phyloP scores from a whole-genome alignment of 192 early-diverging fungal genomes.

The Backusella morwellensis region DNA sequence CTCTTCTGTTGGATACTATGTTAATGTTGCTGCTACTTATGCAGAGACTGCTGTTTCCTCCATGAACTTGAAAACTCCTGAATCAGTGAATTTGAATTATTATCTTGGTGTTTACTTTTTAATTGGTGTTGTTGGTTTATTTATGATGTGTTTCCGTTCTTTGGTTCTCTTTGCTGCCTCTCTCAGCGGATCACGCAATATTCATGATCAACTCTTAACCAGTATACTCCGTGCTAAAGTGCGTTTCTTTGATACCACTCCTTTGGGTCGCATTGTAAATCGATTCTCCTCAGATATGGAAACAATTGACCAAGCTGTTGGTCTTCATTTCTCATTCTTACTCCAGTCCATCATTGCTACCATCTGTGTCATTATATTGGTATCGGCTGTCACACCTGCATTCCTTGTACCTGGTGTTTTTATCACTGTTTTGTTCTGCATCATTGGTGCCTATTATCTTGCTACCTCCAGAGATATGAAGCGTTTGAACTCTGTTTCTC shows the following conservation, averaged over 20 bases:
- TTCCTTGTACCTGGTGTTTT: conserved; percentile 68
- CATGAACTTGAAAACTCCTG: background rate
- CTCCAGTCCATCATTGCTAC: conserved; percentile 51
- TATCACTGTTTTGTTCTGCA: conserved; percentile 55
- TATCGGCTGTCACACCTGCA: conserved; percentile 64
- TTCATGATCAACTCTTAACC: conserved; percentile 58
- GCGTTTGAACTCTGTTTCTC: conserved; percentile 77
- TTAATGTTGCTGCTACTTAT: background rate
- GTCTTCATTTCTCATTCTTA: conserved; percentile 50
- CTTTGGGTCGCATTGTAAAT: conserved; percentile 78
- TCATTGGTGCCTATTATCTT: conserved; percentile 74
- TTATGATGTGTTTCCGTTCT: conserved; percentile 39
- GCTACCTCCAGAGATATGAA: conserved; percentile 85
- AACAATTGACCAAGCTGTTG: conserved; percentile 67
- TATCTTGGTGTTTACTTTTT: conserved; percentile 65
- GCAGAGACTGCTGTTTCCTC: background rate
- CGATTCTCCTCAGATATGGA: conserved; percentile 88
- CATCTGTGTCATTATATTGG: conserved; percentile 56
- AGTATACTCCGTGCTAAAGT: conserved; percentile 67
- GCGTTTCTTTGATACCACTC: conserved; percentile 90
- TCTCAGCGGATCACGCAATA: conserved; percentile 51
- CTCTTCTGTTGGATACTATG: background rate
- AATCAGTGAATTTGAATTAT: conserved; percentile 46
- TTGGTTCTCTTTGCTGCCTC: conserved; percentile 47
- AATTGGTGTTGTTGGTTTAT: conserved; percentile 45